Base-by-base conservation (phyloP, 1,284 basidiomycete species). In the Schizopora paradoxa region DNA sequence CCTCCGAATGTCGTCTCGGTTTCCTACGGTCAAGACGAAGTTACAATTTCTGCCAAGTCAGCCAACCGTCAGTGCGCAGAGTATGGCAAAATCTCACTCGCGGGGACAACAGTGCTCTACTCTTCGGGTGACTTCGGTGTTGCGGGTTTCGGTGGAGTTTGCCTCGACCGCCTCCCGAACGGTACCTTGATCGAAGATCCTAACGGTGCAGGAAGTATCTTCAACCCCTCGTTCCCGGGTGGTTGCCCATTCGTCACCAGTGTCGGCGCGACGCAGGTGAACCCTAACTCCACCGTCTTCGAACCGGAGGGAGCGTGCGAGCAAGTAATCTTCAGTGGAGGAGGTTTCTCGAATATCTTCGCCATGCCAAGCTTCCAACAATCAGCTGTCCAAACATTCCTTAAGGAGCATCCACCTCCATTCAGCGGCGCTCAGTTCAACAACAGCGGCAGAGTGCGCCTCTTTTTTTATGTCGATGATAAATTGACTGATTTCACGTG, bases 1-100 rank as follows among this genome's bases (percentile, higher is more conserved):
- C 64, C 66, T 1, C 64, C 68, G 4, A 60, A 66, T 39, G 66
- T 72, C 42, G 59, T 70, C 6, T 68, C 67, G 5, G 63, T 65
- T 3, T 70, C 68, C 0, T 72, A 68, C 53, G 64, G 62, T 5
- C 60, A 59, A 36, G 63, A 65, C 48, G 69, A 71, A 52, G 57
- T 55, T 13, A 46, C 47, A 0, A 55, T 63, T n/a, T 67, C 69
- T 0, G 53, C 58, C 5, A 57, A 58, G 6, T 71, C 68, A 42
- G 62, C 67, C 5, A 58, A 57, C 16, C 61, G 70, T 33, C 69
- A 72, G 51, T 72, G 69, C 52, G 54, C 61, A 11, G 69, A 72
- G 54, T 72, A 70, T 49, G 69, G 61, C 2, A 66, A 67, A 51
- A 53, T 67, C 23, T 65, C 65, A 2, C 42, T 66, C 43, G 51